Base-by-base conservation (phyloP, 2,329 filamentous ascomycete genomes). In the Colletotrichum sp. region DNA sequence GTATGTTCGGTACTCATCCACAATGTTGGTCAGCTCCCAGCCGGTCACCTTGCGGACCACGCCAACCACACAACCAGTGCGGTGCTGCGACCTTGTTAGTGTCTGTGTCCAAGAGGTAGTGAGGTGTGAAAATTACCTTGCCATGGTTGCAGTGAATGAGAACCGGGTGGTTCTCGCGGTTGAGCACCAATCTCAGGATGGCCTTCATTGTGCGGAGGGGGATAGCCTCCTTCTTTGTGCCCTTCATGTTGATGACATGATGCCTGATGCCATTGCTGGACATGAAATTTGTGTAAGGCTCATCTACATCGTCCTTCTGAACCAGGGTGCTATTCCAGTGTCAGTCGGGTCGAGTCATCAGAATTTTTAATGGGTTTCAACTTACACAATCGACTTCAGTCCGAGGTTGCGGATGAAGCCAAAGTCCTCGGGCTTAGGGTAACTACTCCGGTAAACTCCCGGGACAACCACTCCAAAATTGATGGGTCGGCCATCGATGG, bases 101-200 rank as follows among this genome's bases (percentile, higher is more conserved):
- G 43, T 9, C 24, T 36, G 34, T 16, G 16, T 2, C 9, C 18
- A 15, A 43, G 5, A 32, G 21, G 24, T 6, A 36, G 36, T 60
- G 15, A 16, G 18, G 24, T 30, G 7, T 59, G 61, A 5, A 36
- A 59, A 85, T 78, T 84, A 93, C 91, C 86, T 93, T 97, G 82
- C 96, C 96, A 79, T 98, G 96, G 82, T 98, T 98, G 89, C 96
- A 98, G 84, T 98, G 96, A 63, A 98, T 90, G 52, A 98, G 88
- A 13, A 98, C 85, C 0, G 96, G 96, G 78, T 97, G 93, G 77
- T 98, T 95, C 39, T 88, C 85, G 65, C 90, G 90, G 81, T 98
- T 91, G 69, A 96, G 88, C 55, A 96, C 90, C 57, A 96, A 86
- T 15, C 90, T 87, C 28, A 98, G 88, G 61, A 96, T 95, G 9